These are phyloP conservation scores for Phialophora expanda DNA, from an alignment of 2,329 filamentous ascomycete species.

Conservation along the genomic window DNA sequence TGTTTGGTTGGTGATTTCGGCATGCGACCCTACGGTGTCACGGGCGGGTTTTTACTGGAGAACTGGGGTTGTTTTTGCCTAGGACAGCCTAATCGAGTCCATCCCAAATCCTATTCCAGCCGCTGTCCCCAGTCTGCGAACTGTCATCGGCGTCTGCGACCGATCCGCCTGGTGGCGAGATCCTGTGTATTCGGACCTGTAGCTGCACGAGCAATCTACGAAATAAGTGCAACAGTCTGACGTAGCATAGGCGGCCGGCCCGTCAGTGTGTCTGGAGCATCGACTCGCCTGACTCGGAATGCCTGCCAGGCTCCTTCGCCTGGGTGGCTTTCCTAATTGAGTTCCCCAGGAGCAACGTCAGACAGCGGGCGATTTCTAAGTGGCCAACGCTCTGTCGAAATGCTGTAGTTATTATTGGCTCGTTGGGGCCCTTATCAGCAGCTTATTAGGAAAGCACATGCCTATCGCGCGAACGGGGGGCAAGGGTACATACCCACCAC, in stretches of 20 bases:
- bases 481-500: constrained; percentile 2
- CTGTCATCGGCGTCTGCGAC: not conserved
- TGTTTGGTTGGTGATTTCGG: constrained; percentile 1
- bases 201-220: not conserved
- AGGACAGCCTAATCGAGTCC: constrained; percentile 3
- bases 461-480: constrained; percentile 4
- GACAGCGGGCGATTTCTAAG: constrained; percentile 14
- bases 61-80: constrained; percentile 8
- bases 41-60: not conserved
- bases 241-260: not conserved
- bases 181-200: no score
- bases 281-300: no score
- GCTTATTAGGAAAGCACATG: constrained; percentile 14
- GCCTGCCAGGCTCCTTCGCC: not conserved
- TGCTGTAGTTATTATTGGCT: constrained; percentile 14
- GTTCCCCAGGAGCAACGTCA: constrained; percentile 1
- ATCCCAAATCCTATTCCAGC: not conserved
- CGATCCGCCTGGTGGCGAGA: not conserved
- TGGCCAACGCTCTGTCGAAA: constrained; percentile 14
- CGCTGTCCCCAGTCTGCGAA: not conserved
- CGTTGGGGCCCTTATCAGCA: constrained; percentile 18
- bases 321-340: not conserved
- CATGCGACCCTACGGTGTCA: not conserved
- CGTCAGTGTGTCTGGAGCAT: not conserved
- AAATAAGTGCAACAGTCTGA: not conserved